Evolutionary conservation across 2,329 filamentous ascomycete genomes (phyloP).

Genomic region (Penicillium sumatraense): DNA sequence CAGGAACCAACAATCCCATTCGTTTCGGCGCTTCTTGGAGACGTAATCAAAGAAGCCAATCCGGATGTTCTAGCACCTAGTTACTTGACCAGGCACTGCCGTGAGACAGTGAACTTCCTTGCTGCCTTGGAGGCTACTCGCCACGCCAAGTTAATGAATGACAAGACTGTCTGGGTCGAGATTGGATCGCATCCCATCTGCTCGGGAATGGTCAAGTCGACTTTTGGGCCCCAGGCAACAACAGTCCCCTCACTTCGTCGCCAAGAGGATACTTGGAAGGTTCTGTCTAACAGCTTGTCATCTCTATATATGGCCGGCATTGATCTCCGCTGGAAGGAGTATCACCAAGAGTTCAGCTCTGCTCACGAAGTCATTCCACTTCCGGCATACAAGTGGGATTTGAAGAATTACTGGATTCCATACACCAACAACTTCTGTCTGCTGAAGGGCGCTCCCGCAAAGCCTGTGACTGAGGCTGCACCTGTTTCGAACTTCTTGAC

Average conservation of each 20-base stretch:
- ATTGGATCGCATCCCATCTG: slow-evolving; percentile 56
- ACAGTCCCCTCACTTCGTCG: slow-evolving; percentile 49
- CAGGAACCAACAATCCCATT: slow-evolving; percentile 47
- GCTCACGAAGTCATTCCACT: slow-evolving; percentile 38
- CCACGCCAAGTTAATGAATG: slow-evolving; percentile 57
- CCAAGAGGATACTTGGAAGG: slow-evolving; percentile 50
- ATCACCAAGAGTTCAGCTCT: slow-evolving; percentile 46
- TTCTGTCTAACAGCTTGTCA: slow-evolving; percentile 41
- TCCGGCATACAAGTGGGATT: slow-evolving; percentile 45
- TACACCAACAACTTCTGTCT: slow-evolving; percentile 43
- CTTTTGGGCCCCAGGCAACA: slow-evolving; percentile 63
- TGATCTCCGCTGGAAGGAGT: slow-evolving; percentile 48
- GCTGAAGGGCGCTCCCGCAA: slow-evolving; percentile 36
- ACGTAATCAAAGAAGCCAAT: slow-evolving; percentile 44
- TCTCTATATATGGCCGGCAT: slow-evolving; percentile 44
- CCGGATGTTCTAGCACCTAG: slow-evolving; percentile 39
- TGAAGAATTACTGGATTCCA: slow-evolving; percentile 46
- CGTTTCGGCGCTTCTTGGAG: slow-evolving; percentile 51
- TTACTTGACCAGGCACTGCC: slow-evolving; percentile 48
- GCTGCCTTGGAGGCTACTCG: slow-evolving; percentile 46
- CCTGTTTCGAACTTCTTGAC: slow-evolving; percentile 31
- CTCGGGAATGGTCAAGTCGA: slow-evolving; percentile 55
- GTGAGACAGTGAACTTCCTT: slow-evolving; percentile 53
- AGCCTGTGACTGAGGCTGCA: slow-evolving; percentile 15
- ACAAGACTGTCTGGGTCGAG: slow-evolving; percentile 75